These are phyloP conservation scores for Aspergillus carbonarius DNA, from an alignment of 2,329 filamentous ascomycete genomes.

Conservation along the genomic window DNA sequence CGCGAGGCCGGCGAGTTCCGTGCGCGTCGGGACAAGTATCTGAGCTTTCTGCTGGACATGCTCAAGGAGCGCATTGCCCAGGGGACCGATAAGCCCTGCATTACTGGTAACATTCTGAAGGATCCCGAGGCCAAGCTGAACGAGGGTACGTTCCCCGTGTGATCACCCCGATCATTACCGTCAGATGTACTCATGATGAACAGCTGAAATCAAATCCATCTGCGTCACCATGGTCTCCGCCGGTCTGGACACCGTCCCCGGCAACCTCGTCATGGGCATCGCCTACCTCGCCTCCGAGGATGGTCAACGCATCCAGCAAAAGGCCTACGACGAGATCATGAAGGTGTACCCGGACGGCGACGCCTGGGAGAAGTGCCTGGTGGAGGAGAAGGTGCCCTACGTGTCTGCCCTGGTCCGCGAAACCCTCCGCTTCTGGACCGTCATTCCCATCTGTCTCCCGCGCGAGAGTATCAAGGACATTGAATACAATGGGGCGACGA, in stretches of 20 bases:
- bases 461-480: slow-evolving; percentile 72
- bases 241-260: slow-evolving; percentile 77
- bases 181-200: too few species aligned
- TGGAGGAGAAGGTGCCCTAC: slow-evolving; percentile 74
- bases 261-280: slow-evolving; percentile 76
- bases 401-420: slow-evolving; percentile 77
- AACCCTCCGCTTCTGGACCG: slow-evolving; percentile 73
- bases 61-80: slow-evolving; percentile 61
- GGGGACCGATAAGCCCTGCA: slow-evolving; percentile 67
- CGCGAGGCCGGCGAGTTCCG: slow-evolving; percentile 65
- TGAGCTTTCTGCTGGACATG: slow-evolving; percentile 59
- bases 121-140: slow-evolving; percentile 68
- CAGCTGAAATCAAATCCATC: slow-evolving; percentile 75
- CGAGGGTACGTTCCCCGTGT: too few species aligned
- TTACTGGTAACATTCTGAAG: slow-evolving; percentile 69
- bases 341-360: slow-evolving; percentile 70
- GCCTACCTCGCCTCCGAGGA: slow-evolving; percentile 69
- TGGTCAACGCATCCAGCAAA: slow-evolving; percentile 69
- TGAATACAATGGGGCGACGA: slow-evolving; percentile 62
- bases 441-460: slow-evolving; percentile 76
- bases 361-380: slow-evolving; percentile 71
- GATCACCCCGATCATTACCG: too few species aligned
- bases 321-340: slow-evolving; percentile 68
- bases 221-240: slow-evolving; percentile 80
- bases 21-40: slow-evolving; percentile 65